Percentiles rank a stretch among this genome's conserved stretches.
These are phyloP conservation scores for Selenicereus undatus DNA, from an alignment of 148 eudicot genomes.

Conservation along the genomic window DNA sequence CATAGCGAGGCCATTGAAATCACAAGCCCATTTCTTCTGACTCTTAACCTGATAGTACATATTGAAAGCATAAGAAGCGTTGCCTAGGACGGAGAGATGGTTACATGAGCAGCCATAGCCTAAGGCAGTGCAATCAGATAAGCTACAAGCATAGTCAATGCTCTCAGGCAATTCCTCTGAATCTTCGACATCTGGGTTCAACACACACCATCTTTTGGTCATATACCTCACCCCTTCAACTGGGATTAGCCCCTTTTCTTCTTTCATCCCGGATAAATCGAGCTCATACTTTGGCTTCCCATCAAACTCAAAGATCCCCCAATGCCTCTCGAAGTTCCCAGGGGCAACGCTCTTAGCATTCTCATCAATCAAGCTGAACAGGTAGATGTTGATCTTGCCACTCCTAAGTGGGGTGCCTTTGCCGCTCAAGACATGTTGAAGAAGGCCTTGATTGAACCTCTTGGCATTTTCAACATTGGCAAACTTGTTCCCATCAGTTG, in stretches of 20 bases:
- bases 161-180: constrained; percentile 46
- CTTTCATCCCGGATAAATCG: constrained; percentile 51
- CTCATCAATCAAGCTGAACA: constrained; percentile 89
- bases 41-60: constrained; percentile 82
- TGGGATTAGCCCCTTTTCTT: constrained; percentile 52
- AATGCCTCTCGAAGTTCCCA: constrained; percentile 89
- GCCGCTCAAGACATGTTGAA: constrained; percentile 54
- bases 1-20: constrained; percentile 69
- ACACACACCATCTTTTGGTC: constrained; percentile 69
- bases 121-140: constrained; percentile 83
- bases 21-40: constrained; percentile 76
- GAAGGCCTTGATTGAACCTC: constrained; percentile 76
- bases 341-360: constrained; percentile 78
- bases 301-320: constrained; percentile 95
- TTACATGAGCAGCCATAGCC: constrained; percentile 92
- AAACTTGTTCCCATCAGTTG: constrained; percentile 75
- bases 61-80: constrained; percentile 92
- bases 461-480: constrained; percentile 67
- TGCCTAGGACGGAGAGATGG: constrained; percentile 44
- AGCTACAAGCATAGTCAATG: constrained; percentile 79
- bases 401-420: constrained; percentile 71
- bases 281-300: constrained; percentile 86
- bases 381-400: constrained; percentile 56
- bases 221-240: constrained; percentile 64
- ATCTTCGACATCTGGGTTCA: constrained; percentile 47